Conservation (phyloP, 306 rosid species). For the Prunus padus region DNA sequence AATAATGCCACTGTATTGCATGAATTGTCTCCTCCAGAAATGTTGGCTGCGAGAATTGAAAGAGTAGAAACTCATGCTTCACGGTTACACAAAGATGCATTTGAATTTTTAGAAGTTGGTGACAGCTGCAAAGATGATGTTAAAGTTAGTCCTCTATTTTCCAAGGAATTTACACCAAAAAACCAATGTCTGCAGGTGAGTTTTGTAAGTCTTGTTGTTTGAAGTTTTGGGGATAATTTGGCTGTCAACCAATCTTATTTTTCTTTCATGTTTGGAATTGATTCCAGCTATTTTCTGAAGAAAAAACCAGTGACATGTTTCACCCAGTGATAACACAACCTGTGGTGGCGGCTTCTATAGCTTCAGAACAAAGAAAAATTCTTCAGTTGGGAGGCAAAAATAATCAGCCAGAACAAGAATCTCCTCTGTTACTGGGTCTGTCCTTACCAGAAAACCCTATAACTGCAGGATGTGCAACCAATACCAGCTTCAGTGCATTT, state of each 20-base stretch:
- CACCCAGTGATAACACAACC: conserved; percentile 32
- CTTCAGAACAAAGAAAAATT: conserved; percentile 34
- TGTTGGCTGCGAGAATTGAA: conserved; percentile 19
- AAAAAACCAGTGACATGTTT: conserved; percentile 30
- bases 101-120: conserved; percentile 21
- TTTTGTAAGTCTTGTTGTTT: conserved; percentile 18
- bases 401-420: conserved; percentile 25
- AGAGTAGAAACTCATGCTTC: conserved; percentile 22
- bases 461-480: conserved; percentile 33
- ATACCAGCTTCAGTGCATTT: conserved; percentile 29
- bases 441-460: conserved; percentile 41
- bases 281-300: conserved; percentile 50
- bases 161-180: not conserved
- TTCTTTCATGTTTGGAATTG: conserved; percentile 20
- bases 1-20: conserved; percentile 35
- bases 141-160: conserved; percentile 10
- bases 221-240: conserved; percentile 8
- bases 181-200: conserved; percentile 21
- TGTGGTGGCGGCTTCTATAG: conserved; percentile 30
- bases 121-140: conserved; percentile 21
- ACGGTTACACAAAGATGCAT: conserved; percentile 22
- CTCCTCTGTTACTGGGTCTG: conserved; percentile 47
- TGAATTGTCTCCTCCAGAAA: conserved; percentile 35
- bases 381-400: conserved; percentile 27
- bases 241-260: conserved; percentile 17